Evolutionary conservation across 1,139 yeast genomes (phyloP).

Genomic region (Geotrichum europaeum): DNA sequence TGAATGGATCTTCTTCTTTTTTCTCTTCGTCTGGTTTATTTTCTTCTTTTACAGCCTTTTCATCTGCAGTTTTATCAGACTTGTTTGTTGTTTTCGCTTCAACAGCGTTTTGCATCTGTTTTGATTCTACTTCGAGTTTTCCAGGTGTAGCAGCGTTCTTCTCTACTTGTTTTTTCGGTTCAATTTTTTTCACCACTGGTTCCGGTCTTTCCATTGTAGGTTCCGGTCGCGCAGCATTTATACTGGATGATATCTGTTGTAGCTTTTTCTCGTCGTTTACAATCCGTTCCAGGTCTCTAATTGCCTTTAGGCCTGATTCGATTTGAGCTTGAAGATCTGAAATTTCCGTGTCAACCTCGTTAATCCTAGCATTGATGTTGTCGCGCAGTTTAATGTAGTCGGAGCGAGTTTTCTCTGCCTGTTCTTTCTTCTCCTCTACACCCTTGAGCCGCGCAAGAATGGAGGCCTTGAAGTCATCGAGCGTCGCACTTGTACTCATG

Average conservation of each 20-base stretch:
- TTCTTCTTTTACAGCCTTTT: neutral
- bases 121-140: neutral
- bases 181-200: neutral
- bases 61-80: neutral
- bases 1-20: conserved; percentile 19
- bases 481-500: neutral
- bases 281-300: conserved; percentile 31
- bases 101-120: neutral
- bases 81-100: neutral
- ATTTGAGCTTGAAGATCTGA: conserved; percentile 41
- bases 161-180: neutral
- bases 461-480: conserved; percentile 1
- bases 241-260: neutral
- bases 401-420: conserved; percentile 4
- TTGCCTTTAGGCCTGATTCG: conserved; percentile 41
- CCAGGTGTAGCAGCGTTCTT: neutral
- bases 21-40: conserved; percentile 23
- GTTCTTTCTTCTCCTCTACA: conserved; percentile 6
- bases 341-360: conserved; percentile 44
- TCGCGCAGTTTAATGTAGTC: conserved; percentile 9
- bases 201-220: neutral
- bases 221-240: neutral
- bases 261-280: conserved; percentile 12
- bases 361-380: conserved; percentile 44
- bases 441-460: conserved; percentile 5